A percentile compares a stretch with the other conserved stretches of the same genome.
These are phyloP conservation scores for Gaeumannomyces tritici DNA, from an alignment of 2,329 filamentous ascomycete genomes.

Conservation along the genomic window DNA sequence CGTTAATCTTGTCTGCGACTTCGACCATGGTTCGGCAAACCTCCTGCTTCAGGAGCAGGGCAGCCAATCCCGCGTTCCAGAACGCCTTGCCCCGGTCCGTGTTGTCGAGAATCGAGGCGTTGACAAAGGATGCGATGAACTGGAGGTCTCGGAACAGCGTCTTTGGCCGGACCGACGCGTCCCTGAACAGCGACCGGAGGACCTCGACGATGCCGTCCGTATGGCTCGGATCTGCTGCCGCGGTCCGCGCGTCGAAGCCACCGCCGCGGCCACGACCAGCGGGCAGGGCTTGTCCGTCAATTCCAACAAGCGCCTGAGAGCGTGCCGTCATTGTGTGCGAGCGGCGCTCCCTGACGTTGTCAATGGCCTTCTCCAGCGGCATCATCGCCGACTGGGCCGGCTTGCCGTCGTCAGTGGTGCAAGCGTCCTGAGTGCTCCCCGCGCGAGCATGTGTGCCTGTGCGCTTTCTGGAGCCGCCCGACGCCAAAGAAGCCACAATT, in stretches of 20 bases:
- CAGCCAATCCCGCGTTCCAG: conserved; percentile 80
- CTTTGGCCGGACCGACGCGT: conserved; percentile 61
- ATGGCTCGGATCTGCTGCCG: conserved; percentile 33
- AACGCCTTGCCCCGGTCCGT: conserved; percentile 69
- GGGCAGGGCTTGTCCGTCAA: neutral
- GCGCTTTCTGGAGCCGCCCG: conserved; percentile 32
- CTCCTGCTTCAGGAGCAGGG: conserved; percentile 79
- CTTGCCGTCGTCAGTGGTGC: conserved; percentile 5
- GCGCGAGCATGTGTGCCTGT: conserved; percentile 22
- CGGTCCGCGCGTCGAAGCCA: neutral
- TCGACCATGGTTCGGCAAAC: conserved; percentile 72
- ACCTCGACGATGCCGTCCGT: conserved; percentile 58
- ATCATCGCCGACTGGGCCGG: conserved; percentile 18
- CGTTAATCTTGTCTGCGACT: conserved; percentile 44
- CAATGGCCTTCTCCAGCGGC: conserved; percentile 56
- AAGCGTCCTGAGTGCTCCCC: neutral
- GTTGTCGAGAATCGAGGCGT: conserved; percentile 48
- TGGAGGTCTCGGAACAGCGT: conserved; percentile 76
- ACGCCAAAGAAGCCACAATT: conserved; percentile 64
- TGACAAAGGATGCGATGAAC: conserved; percentile 59
- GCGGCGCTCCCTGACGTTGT: conserved; percentile 59
- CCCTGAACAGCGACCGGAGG: conserved; percentile 57
- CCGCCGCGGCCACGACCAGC: neutral
- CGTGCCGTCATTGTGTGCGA: conserved; percentile 42
- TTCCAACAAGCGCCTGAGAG: conserved; percentile 6